Evolutionary conservation across 2,329 filamentous ascomycete genomes (phyloP).

Genomic region (Paecilomyces fulvus): DNA sequence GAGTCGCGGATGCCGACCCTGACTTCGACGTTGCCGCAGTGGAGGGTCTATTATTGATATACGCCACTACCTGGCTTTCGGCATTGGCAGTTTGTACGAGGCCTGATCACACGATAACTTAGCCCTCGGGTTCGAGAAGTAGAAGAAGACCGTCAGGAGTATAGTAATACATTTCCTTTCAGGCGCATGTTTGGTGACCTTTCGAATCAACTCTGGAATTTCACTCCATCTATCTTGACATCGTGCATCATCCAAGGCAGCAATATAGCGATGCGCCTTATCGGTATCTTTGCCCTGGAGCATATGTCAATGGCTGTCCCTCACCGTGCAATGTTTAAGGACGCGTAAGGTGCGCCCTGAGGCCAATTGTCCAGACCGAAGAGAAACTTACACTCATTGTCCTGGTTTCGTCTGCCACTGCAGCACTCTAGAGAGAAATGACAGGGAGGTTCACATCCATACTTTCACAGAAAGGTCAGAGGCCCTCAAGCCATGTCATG

Average conservation of each 20-base stretch:
- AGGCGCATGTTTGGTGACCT: slow-evolving; percentile 88
- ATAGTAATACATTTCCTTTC: slow-evolving; percentile 62
- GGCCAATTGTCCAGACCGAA: not conserved
- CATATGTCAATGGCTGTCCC: slow-evolving; percentile 12
- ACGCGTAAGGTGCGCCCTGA: not conserved
- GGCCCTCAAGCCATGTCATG: not conserved
- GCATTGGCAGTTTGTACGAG: slow-evolving; percentile 61
- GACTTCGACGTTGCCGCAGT: slow-evolving; percentile 16
- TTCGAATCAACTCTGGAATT: slow-evolving; percentile 80
- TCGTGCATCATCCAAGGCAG: slow-evolving; percentile 73
- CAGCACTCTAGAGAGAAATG: not conserved
- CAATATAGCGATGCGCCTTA: slow-evolving; percentile 77
- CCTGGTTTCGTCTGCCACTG: not conserved
- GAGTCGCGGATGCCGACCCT: slow-evolving; percentile 28
- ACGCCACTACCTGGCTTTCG: slow-evolving; percentile 57
- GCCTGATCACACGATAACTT: slow-evolving; percentile 40
- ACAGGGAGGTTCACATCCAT: slow-evolving; percentile 4
- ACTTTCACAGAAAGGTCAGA: slow-evolving; percentile 1
- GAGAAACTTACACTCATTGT: slow-evolving; percentile 16
- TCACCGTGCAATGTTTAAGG: not conserved
- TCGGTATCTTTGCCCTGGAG: slow-evolving; percentile 46
- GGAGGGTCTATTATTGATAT: slow-evolving; percentile 31
- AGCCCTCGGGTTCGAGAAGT: slow-evolving; percentile 8
- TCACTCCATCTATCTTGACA: slow-evolving; percentile 82
- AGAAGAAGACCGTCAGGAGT: slow-evolving; percentile 6